Base-by-base conservation (phyloP, 371 early-diverging fungal genomes). In the Rhizopus arrhizus region DNA sequence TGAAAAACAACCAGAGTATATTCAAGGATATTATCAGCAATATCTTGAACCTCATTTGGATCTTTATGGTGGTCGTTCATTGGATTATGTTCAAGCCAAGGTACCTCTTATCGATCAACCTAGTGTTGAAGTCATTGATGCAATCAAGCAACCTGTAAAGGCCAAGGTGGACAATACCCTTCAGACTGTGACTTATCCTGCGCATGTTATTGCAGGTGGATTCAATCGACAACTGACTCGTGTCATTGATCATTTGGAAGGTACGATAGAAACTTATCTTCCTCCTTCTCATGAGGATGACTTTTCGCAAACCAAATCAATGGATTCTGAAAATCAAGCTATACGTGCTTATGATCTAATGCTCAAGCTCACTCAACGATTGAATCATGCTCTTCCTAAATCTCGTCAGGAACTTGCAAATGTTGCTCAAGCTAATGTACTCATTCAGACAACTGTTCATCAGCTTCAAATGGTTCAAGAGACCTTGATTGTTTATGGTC, bases 41-140 rank as follows among this genome's bases (percentile, higher is more conserved):
- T 81, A 78, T 13, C 58, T 86, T 47, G 82, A 86, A 62, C 77
- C 79, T 47, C 85, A 85, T 45, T 64, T 88, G 10, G 89, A 91
- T 66, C 65, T 75, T 5, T 72, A 87, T 28, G 91, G 88, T n/a
- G 78, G 81, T 52, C 73, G 78, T 49, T 88, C 90, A 2, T 74
- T 91, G 12, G 89, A 89, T 60, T 57, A 79, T 16, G 58, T 91
- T 38, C 85, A 90, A 59, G 53, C 64, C 3, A 78, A 74, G 35
- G 79, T 87, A 69, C 92, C 92, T 7, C 74, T 86, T 29, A 78
- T 90, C 36, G 77, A 65, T 38, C 68, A 84, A 62, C 87, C 86
- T 22, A 85, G 85, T 12, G 61, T 73, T 34, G 85, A 87, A 56
- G 80, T 89, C 36, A 76, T 87, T 31, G 65, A 74, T 40, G 68